Conservation (phyloP, 352 stramenopile species). For the Phytophthora sojae region DNA sequence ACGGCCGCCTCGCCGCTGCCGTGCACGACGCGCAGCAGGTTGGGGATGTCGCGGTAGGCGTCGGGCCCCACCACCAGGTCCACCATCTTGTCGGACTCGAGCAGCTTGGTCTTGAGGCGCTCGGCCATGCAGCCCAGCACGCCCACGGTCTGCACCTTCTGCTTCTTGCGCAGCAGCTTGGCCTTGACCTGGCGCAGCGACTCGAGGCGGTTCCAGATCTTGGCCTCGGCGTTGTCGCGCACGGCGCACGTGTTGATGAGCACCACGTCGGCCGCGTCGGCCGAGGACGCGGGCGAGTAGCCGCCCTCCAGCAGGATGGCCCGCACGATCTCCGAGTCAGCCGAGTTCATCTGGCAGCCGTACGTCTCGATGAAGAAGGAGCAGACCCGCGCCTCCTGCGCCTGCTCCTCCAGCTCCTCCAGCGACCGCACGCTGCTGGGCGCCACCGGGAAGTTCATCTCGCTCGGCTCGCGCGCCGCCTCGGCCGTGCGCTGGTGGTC, state of each 20-base stretch:
- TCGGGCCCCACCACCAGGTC: slow-evolving; percentile 99
- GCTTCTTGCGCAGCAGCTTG: slow-evolving; percentile 75
- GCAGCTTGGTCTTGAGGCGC: slow-evolving; percentile 96
- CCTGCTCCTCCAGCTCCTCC: slow-evolving; percentile 53
- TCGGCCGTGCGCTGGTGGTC: slow-evolving; percentile 36
- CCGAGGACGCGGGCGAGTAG: slow-evolving; percentile 65
- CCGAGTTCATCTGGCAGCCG: slow-evolving; percentile 99
- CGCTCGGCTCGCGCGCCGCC: slow-evolving; percentile 54
- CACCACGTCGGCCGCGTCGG: slow-evolving; percentile 93
- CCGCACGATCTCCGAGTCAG: slow-evolving; percentile 98
- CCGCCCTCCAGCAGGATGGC: slow-evolving; percentile 89
- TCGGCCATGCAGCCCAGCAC: slow-evolving; percentile 99
- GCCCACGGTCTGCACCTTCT: slow-evolving; percentile 89
- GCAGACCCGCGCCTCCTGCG: slow-evolving; percentile 35
- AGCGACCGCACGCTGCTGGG: slow-evolving; percentile 53
- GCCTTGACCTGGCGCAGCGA: slow-evolving; percentile 76
- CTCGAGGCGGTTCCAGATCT: slow-evolving; percentile 92
- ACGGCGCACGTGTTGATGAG: slow-evolving; percentile 99
- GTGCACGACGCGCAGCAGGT: slow-evolving; percentile 91
- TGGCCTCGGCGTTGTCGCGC: slow-evolving; percentile 98
- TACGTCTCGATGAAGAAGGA: slow-evolving; percentile 95
- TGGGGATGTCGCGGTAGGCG: slow-evolving; percentile 98
- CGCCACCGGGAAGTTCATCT: slow-evolving; percentile 77
- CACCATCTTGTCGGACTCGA: slow-evolving; percentile 95
- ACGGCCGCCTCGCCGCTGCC: slow-evolving; percentile 78